Evolutionary conservation across 2,329 filamentous ascomycete species (phyloP).

Genomic region (Aspergillus pseudotamarii): DNA sequence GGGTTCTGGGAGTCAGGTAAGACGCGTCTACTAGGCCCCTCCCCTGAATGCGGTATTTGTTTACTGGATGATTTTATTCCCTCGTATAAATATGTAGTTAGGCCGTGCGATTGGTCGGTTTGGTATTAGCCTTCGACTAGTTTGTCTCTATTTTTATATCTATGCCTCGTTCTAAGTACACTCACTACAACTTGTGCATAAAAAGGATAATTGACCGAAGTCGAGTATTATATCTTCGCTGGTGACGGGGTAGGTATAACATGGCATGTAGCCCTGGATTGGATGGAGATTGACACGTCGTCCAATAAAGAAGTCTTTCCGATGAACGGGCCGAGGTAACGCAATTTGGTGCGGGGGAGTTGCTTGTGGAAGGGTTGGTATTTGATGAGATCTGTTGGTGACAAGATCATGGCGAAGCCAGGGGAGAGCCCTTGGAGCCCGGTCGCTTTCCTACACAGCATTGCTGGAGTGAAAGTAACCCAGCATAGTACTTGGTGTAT

Average conservation of each 20-base stretch:
- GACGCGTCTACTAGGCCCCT: neutral
- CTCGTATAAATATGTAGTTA: neutral
- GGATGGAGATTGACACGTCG: neutral
- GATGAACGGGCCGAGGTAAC: neutral
- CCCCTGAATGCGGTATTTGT: neutral
- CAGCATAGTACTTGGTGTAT: neutral
- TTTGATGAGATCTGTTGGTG: too few relatives aligned
- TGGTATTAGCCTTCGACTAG: neutral
- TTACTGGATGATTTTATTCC: slow-evolving; percentile 1
- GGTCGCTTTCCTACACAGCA: neutral
- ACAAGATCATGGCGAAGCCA: neutral
- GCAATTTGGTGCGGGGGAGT: neutral
- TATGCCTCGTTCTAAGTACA: neutral
- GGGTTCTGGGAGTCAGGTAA: neutral
- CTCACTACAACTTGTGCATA: neutral
- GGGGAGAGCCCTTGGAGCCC: neutral
- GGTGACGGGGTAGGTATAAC: neutral
- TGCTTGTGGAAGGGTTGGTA: too few relatives aligned
- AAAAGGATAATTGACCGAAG: neutral
- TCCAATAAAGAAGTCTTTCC: neutral
- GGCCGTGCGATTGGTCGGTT: neutral
- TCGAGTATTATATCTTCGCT: neutral
- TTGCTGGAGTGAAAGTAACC: neutral
- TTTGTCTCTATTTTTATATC: neutral
- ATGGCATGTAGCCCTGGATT: neutral